These are phyloP conservation scores for Solanum aculeatissimum DNA, from an alignment of 305 asterid species.

Conservation along the genomic window DNA sequence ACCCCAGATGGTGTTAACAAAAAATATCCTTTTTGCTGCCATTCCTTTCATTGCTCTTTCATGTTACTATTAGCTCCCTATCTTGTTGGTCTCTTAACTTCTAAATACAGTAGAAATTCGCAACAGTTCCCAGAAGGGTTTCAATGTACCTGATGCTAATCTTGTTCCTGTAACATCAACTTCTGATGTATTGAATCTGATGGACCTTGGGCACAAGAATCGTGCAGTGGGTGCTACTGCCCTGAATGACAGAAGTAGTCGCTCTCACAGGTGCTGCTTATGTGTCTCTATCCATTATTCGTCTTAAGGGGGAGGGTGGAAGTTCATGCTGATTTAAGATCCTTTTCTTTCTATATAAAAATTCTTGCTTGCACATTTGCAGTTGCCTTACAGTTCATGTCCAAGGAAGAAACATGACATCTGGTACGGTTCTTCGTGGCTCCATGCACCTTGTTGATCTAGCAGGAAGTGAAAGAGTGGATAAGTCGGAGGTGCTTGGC, in stretches of 20 bases:
- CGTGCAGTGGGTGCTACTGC: constrained; percentile 85
- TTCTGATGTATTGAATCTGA: constrained; percentile 60
- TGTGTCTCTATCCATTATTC: neutral
- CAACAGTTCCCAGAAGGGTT: constrained; percentile 58
- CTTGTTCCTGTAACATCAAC: constrained; percentile 55
- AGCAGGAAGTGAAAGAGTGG: constrained; percentile 93
- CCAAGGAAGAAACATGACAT: constrained; percentile 74
- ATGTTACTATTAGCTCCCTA: neutral
- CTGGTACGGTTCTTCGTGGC: constrained; percentile 64
- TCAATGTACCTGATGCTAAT: constrained; percentile 85
- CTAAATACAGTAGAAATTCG: constrained; percentile 65
- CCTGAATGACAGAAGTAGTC: constrained; percentile 73
- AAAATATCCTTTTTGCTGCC: constrained; percentile 53
- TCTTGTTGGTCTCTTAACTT: constrained; percentile 23
- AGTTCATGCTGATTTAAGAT: neutral
- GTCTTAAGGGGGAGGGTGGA: neutral
- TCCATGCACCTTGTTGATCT: constrained; percentile 95
- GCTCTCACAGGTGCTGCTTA: constrained; percentile 72
- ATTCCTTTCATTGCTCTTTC: neutral
- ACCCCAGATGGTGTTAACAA: constrained; percentile 54
- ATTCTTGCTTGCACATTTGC: constrained; percentile 14
- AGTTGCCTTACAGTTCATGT: constrained; percentile 94
- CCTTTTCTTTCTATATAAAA: neutral
- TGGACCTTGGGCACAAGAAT: constrained; percentile 80
- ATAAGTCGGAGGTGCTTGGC: constrained; percentile 68